Evolutionary conservation across 2,329 filamentous ascomycete genomes (phyloP), one percentile per base, ranked within the genome.

Genomic region (Mycocentrospora acerina): DNA sequence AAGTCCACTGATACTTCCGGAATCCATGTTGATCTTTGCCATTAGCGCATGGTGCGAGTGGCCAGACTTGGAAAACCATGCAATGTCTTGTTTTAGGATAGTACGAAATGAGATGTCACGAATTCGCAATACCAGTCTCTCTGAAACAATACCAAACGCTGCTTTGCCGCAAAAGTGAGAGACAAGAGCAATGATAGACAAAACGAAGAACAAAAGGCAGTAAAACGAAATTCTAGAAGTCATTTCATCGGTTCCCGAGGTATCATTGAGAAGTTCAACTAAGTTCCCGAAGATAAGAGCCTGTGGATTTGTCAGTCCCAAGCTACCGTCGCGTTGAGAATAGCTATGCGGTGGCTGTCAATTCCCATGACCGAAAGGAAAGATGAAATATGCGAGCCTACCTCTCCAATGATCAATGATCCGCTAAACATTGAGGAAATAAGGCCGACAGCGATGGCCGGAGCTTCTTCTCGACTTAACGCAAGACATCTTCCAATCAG

Each of bases 391-490:
- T 6, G 11, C 13, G 11, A 14, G 13, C 25, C 4, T 35, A 41
- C 79, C 45, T 82, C 75, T 12, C 81, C 82, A 17, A 85, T 76
- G 26, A 84, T 71, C 24, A 77, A 66, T 4, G 64, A 69, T 15
- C 72, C 76, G 13, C 71, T 75, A 24, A 72, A 46, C 11, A 74
- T 61, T 1, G 74, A 75, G 6, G 70, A 68, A 27, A 67, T 28
- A 4, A 76, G 54, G 4, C 72, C 74, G 5, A 73, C 29, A 4
- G 51, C 37, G 15, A 74, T 66, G 29, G 73, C 64, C 7, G 60
- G 53, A 2, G 56, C 43, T 34, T 75, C 68, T 7, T 68, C 56
- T 16, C 61, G 66, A 29, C 63, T 71, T 34, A 61, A 18, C 1
- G 42, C 31, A 12, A 63, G 27, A 30, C 49, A 62, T 24, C 60